phyloP scores from a whole-genome alignment of 176 grass and related monocot species.

The Ensete ventricosum region DNA sequence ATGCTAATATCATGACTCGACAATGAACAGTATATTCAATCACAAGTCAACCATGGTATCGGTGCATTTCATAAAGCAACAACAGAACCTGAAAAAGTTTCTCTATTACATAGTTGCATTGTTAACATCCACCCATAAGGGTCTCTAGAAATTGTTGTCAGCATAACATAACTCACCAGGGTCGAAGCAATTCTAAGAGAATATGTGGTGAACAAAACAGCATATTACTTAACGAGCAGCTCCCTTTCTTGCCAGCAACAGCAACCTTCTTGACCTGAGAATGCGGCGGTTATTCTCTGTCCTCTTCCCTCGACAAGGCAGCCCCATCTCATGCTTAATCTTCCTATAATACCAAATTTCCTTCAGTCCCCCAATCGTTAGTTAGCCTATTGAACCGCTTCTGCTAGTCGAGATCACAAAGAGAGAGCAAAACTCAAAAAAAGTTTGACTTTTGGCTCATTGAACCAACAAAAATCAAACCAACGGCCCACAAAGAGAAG shows the following conservation, averaged over 20 bases:
- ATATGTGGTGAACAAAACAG: not conserved
- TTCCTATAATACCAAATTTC: slow-evolving; percentile 81
- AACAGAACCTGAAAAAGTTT: no score
- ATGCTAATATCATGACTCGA: no score
- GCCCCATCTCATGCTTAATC: slow-evolving; percentile 59
- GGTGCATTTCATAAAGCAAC: no score
- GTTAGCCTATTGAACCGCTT: slow-evolving; percentile 69
- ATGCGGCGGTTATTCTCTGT: slow-evolving; percentile 92
- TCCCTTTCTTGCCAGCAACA: slow-evolving; percentile 72
- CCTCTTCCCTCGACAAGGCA: slow-evolving; percentile 71
- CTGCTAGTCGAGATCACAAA: slow-evolving; percentile 33
- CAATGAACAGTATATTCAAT: no score
- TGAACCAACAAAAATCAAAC: no score
- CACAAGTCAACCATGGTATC: no score
- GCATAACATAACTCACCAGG: no score
- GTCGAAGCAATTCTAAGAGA: not conserved
- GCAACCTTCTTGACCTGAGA: slow-evolving; percentile 66
- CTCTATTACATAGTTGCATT: no score
- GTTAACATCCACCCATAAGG: no score
- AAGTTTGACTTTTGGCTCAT: no score
- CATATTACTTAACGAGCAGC: slow-evolving; percentile 8
- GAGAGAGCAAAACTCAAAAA: not conserved
- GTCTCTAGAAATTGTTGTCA: no score
- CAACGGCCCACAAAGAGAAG: no score
- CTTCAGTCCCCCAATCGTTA: slow-evolving; percentile 81